Conservation (phyloP, 23 red algal species). For the Gracilaria vermiculophylla region DNA sequence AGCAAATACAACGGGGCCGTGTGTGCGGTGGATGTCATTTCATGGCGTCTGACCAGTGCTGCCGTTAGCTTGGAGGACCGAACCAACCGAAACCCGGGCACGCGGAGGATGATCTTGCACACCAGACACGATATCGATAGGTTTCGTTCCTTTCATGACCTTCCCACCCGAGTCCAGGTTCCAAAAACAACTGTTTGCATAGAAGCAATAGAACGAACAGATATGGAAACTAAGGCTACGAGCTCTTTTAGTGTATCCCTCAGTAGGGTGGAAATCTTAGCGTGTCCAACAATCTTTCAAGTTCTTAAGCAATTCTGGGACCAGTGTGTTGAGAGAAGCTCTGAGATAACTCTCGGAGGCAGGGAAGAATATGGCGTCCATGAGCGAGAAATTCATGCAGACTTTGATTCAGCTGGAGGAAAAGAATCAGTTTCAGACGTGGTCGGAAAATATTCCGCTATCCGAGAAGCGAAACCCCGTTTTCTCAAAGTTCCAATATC, state of each 20-base stretch:
- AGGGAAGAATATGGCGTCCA: not conserved
- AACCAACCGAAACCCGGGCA: not conserved
- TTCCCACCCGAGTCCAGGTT: not conserved
- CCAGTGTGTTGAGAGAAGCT: not conserved
- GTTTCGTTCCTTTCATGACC: slow-evolving; percentile 1
- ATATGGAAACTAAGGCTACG: not conserved
- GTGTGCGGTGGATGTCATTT: not conserved
- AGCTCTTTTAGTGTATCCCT: not conserved
- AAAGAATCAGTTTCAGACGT: not conserved
- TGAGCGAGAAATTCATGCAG: not conserved
- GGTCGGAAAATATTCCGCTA: not conserved
- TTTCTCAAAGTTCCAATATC: not conserved
- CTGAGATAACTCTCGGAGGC: not conserved
- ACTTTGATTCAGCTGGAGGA: not conserved
- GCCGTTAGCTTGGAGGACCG: slow-evolving; percentile 29
- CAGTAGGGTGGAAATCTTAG: not conserved
- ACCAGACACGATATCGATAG: not conserved
- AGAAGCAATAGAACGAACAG: slow-evolving; percentile 8
- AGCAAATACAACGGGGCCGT: not conserved
- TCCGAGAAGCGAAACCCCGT: not conserved
- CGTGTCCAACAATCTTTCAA: not conserved
- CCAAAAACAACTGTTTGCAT: not conserved
- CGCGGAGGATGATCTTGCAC: slow-evolving; percentile 11
- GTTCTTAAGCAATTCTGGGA: slow-evolving; percentile 10
- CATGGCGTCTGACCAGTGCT: slow-evolving; percentile 7